Percentiles rank a stretch among this genome's conserved stretches.
phyloP scores from a whole-genome alignment of 192 early-diverging fungal species.

The Mortierella antarctica region DNA sequence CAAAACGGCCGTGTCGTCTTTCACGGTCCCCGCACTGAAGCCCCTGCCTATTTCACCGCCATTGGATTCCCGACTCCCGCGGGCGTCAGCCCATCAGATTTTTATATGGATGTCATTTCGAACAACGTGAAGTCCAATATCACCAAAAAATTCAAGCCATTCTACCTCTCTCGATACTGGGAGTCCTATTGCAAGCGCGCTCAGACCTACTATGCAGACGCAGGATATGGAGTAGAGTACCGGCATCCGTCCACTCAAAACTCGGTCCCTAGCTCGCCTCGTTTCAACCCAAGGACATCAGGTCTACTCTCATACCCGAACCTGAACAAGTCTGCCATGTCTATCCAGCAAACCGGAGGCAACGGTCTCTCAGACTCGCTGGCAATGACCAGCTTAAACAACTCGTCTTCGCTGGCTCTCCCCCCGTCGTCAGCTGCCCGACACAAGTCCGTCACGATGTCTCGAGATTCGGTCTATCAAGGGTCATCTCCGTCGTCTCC shows the following conservation, averaged over 20 bases:
- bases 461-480: slow-evolving; percentile 9
- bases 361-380: not conserved
- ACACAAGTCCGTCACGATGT: slow-evolving; percentile 36
- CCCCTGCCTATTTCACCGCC: slow-evolving; percentile 59
- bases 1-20: slow-evolving; percentile 75
- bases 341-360: not conserved
- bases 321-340: not conserved
- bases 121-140: slow-evolving; percentile 58
- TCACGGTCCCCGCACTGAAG: slow-evolving; percentile 65
- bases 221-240: slow-evolving; percentile 8
- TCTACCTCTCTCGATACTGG: slow-evolving; percentile 62
- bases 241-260: slow-evolving; percentile 47
- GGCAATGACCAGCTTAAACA: slow-evolving; percentile 2
- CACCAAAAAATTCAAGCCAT: slow-evolving; percentile 50
- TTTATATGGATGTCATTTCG: slow-evolving; percentile 75
- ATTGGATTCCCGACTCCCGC: slow-evolving; percentile 59
- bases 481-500: slow-evolving; percentile 7
- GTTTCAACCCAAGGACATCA: slow-evolving; percentile 10
- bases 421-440: not conserved
- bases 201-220: slow-evolving; percentile 22
- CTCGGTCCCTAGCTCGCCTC: slow-evolving; percentile 19
- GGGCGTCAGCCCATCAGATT: slow-evolving; percentile 65
- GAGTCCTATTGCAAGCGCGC: slow-evolving; percentile 52
- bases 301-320: slow-evolving; percentile 5
- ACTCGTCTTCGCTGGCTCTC: not conserved